Base-by-base conservation (phyloP, 1,284 basidiomycete genomes). In the Somion occarium region DNA sequence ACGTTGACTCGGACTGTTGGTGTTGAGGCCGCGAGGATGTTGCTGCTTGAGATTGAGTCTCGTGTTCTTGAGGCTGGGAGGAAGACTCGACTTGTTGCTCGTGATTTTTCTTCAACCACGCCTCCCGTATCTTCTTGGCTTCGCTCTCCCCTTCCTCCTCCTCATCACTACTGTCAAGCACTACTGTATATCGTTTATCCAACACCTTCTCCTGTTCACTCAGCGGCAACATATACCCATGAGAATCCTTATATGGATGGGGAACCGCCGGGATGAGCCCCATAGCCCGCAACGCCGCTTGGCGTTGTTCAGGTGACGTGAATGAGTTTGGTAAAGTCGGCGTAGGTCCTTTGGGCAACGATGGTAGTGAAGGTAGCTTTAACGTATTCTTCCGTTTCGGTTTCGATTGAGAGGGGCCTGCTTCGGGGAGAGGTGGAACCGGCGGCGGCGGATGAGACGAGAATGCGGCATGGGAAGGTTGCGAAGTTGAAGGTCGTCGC, bases 141-240 rank as follows among this genome's bases (percentile, higher is more conserved):
- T 63, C 63, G 44, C 60, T 63, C 38, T 50, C 56, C 2, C 37
- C 53, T 11, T 56, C 58, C 24, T 58, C 54, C 12, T 27, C 37
- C 26, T 51, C 39, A 27, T 53, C 53, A 5, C n/a, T 22, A 18
- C 53, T 51, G 3, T 57, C 56, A n/a, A 60, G 48, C 34, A 64
- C 52, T 2, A 61, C 57, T 1, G 60, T 51, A 47, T 60, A 59
- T 15, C 62, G 58, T 18, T 59, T 48, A 55, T 70, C 65, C 43
- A 60, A 57, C 41, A 62, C 62, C 37, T 59, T 60, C 58, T 70
- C 68, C 46, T 68, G 59, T 53, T 67, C 61, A 46, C 66, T 67
- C 13, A 69, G 56, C 15, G 63, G 54, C 30, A 45, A 15, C 49
- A 50, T 50, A 26, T 50, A 50, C 12, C 49, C 49, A 20, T 50